Base-by-base conservation (phyloP, 202 grass and related monocot genomes). In the Saccharum hybrid region DNA sequence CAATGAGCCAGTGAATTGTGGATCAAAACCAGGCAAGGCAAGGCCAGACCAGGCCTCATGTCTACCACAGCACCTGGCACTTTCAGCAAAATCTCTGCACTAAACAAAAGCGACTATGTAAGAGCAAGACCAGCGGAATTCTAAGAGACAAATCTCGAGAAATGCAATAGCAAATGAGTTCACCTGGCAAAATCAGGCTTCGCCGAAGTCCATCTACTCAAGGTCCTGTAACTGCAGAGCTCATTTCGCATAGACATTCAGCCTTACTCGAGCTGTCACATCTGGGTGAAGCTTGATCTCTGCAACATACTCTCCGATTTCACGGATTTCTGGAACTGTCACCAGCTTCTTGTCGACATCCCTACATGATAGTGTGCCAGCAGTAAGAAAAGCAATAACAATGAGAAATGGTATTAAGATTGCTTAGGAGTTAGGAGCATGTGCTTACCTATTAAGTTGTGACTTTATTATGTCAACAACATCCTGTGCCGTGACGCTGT, bases 271-370 rank as follows among this genome's bases (percentile, higher is more conserved):
- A 10, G 93, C 91, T 6, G 91, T 93, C 65, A 98, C 96, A 2
- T 98, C 92, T 1, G 91, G 91, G 68, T 96, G 96, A 79, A 98
- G 91, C 74, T 95, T 92, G 75, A 98, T 87, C 87, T 98, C 96
- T 8, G 91, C 91, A 23, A 94, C 48, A 40, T 98, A 96, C 8
- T 98, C 96, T 22, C 96, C 96, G 0, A 92, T 78, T 80, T 98
- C 96, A 37, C 89, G 89, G 66, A 98, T 96, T 72, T 98, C 96
- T 13, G 96, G 96, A 66, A 98, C 78, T 15, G 81, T 86, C 48
- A 98, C 83, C 46, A 93, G 87, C 18, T 81, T 88, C 83, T 87
- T 88, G 75, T 88, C 90, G 5, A 98, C 80, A 51, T 96, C 96
- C 93, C 96, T 98, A 23, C 64, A 78, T 21, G 23, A 78, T 11